Conservation (phyloP, 306 rosid species). For the Trifolium fragiferum region DNA sequence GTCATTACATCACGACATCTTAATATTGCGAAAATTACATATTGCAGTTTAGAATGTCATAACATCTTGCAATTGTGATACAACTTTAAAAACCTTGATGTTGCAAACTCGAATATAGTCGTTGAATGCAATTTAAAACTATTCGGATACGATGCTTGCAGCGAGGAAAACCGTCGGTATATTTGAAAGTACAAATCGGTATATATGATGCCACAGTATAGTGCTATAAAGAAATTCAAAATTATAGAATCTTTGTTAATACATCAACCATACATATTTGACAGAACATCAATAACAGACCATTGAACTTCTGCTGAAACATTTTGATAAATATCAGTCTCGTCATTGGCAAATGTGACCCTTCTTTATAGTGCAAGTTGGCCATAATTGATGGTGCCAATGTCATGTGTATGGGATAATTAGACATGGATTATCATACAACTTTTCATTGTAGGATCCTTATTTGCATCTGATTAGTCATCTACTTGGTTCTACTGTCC, state of each 20-base stretch:
- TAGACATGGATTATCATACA: conserved; percentile 43
- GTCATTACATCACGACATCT: background rate
- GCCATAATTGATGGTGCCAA: conserved; percentile 41
- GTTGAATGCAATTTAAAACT: background rate
- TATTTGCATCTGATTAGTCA: background rate
- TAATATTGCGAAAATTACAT: background rate
- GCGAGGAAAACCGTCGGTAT: background rate
- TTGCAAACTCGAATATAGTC: background rate
- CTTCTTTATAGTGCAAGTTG: conserved; percentile 34
- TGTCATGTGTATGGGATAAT: conserved; percentile 41
- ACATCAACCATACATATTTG: conserved; percentile 8
- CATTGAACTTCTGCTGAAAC: background rate
- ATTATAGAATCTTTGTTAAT: background rate
- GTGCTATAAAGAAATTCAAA: background rate
- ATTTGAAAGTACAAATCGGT: background rate
- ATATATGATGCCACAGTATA: background rate
- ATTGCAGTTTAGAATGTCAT: too few species aligned
- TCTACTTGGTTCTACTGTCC: background rate
- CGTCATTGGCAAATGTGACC: background rate
- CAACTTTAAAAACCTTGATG: background rate
- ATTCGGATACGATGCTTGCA: background rate
- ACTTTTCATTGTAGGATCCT: conserved; percentile 36
- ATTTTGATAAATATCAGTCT: background rate
- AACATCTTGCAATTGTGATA: background rate
- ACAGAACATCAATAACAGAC: conserved; percentile 2